Evolutionary conservation across 2,329 filamentous ascomycete genomes (phyloP), one percentile per base, ranked within the genome.

Genomic region (Fusarium decemcellulare): DNA sequence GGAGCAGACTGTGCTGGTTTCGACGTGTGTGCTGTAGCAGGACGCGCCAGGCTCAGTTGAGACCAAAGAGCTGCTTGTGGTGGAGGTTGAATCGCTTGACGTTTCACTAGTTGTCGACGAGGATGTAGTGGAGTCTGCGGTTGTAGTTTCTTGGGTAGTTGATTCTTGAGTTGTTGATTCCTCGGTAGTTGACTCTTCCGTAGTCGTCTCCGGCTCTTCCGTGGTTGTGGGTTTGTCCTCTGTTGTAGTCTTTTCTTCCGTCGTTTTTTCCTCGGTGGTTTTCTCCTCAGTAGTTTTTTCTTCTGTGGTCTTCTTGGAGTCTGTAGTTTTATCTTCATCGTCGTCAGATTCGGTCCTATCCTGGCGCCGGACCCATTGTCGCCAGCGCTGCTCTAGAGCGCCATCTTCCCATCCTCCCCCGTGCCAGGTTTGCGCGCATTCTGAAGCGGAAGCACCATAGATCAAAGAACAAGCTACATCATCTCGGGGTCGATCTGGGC

Each of bases 311-410:
- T 34, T 34, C 32, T 9, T 34, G 3, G 8, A 4, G 32, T 34
- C 32, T 34, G 32, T 12, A 12, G 32, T 34, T 12, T 34, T 9
- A 9, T 34, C 32, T 7, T 9, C 32, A 9, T 34, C 12, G 12
- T 34, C 32, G 32, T 34, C 32, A 12, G 32, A 9, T 7, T 43
- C 54, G 11, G 39, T 48, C 11, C 15, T 50, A 6, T 67, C 52
- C 29, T 67, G 63, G 6, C 64, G 63, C 16, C 58, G 51, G 12
- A 67, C 11, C 63, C 63, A 67, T n/a, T 63, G 36, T 42, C n/a
- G 57, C 64, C 64, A 63, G 11, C 42, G 51, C 16, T 67, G 10
- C 4, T 42, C 47, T 4, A 67, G 6, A 3, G 46, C 46, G 0
- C 23, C 27, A 1, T 51, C 46, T 4, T 18, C 37, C 51, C 51